phyloP scores from a whole-genome alignment of 2,329 filamentous ascomycete species.

The Ophiostoma australiae region DNA sequence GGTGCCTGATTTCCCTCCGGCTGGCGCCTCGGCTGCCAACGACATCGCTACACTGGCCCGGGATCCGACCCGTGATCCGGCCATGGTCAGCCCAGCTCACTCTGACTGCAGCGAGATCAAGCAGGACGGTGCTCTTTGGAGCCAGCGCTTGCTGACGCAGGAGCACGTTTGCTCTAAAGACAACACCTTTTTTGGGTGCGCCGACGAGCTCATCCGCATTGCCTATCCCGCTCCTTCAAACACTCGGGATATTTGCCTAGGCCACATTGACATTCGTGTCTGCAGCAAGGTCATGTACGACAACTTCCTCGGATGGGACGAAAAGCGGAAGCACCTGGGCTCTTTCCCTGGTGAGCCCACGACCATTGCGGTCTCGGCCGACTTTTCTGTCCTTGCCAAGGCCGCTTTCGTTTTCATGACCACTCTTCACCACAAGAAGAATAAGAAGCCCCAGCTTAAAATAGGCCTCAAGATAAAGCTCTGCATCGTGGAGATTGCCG shows the following conservation, averaged over 20 bases:
- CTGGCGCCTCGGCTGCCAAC: background rate
- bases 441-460: background rate
- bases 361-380: background rate
- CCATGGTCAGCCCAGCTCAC: background rate
- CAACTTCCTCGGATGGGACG: background rate
- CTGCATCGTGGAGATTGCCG: slow-evolving; percentile 1
- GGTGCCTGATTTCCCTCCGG: background rate
- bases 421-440: background rate
- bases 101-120: background rate
- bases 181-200: background rate
- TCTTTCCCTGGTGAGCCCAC: background rate
- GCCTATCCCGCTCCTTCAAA: no score
- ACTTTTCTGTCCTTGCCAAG: background rate
- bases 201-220: background rate
- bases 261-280: slow-evolving; percentile 11
- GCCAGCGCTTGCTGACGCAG: background rate
- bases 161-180: background rate
- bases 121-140: background rate
- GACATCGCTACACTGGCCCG: background rate
- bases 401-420: background rate
- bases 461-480: background rate
- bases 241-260: background rate
- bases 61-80: background rate
- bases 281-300: background rate
- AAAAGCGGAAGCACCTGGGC: background rate